Percentiles rank a stretch among this genome's conserved stretches.
phyloP scores from a whole-genome alignment of 148 eudicot genomes.

The Camellia granthamiana region DNA sequence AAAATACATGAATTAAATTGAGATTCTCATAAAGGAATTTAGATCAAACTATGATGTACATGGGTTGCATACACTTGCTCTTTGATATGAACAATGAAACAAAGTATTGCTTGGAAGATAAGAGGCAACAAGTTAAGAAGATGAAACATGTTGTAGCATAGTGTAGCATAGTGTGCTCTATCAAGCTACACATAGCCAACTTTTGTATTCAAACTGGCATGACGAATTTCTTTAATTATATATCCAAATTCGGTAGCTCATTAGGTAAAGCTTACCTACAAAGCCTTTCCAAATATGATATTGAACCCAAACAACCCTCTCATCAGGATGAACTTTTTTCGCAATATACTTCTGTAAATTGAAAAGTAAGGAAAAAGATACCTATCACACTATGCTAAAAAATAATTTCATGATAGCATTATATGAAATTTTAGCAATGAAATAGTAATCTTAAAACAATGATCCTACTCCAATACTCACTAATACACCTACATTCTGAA shows the following conservation, averaged over 20 bases:
- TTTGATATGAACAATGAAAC: no score
- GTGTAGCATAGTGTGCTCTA: not conserved
- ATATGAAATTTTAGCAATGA: not conserved
- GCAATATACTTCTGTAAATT: conserved; percentile 52
- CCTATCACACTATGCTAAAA: not conserved
- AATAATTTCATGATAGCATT: not conserved
- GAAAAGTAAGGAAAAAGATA: not conserved
- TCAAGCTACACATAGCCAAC: not conserved
- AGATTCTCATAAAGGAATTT: not conserved
- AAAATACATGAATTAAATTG: not conserved
- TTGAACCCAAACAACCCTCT: conserved; percentile 50
- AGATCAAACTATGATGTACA: not conserved
- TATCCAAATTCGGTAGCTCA: not conserved
- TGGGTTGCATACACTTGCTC: no score
- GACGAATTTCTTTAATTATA: not conserved
- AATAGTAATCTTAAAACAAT: conserved; percentile 12
- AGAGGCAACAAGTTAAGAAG: no score
- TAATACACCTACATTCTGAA: conserved; percentile 56
- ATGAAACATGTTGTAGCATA: not conserved
- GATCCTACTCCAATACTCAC: conserved; percentile 37
- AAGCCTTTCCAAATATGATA: conserved; percentile 61
- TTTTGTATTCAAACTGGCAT: not conserved
- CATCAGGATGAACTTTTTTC: conserved; percentile 53
- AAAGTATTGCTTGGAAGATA: no score
- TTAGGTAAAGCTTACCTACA: conserved; percentile 10